Percentiles rank a stretch among this genome's conserved stretches.
phyloP scores from a whole-genome alignment of 352 stramenopile species.

The Blastocystis sp. region DNA sequence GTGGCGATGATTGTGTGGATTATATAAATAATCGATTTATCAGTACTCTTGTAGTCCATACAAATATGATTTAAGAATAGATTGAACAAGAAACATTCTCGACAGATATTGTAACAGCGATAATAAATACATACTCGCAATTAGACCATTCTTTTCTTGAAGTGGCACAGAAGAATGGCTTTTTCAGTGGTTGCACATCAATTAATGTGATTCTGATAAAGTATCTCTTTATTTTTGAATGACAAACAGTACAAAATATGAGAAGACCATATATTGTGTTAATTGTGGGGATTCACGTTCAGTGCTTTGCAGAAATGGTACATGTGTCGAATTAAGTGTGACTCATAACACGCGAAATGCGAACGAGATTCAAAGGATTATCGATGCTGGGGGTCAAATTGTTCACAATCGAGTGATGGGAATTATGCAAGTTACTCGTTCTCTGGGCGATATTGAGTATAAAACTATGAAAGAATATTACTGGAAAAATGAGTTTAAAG shows the following conservation, averaged over 20 bases:
- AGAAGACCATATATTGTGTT: conserved; percentile 57
- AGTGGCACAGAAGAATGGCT: not conserved
- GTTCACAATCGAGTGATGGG: conserved; percentile 44
- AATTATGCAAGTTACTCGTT: conserved; percentile 54
- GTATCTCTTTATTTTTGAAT: not conserved
- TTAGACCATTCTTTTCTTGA: conserved; percentile 37
- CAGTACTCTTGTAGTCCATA: not conserved
- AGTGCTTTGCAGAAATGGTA: conserved; percentile 46
- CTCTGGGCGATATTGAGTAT: conserved; percentile 58
- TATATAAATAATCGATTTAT: conserved; percentile 54
- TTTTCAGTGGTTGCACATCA: conserved; percentile 43
- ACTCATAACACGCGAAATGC: conserved; percentile 28
- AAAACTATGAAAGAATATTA: conserved; percentile 59
- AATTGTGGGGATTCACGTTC: conserved; percentile 36
- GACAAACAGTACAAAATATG: conserved; percentile 27
- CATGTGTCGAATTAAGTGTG: conserved; percentile 20
- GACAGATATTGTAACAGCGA: conserved; percentile 25
- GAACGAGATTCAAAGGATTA: conserved; percentile 26
- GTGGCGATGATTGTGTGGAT: conserved; percentile 25
- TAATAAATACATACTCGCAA: conserved; percentile 18
- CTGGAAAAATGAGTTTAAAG: conserved; percentile 44
- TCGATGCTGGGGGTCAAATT: conserved; percentile 38
- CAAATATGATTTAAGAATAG: not conserved
- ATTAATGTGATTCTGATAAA: conserved; percentile 57
- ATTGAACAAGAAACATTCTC: conserved; percentile 6